phyloP scores from a whole-genome alignment of 2,329 filamentous ascomycete genomes.

The Atkinsonella hypoxylon region DNA sequence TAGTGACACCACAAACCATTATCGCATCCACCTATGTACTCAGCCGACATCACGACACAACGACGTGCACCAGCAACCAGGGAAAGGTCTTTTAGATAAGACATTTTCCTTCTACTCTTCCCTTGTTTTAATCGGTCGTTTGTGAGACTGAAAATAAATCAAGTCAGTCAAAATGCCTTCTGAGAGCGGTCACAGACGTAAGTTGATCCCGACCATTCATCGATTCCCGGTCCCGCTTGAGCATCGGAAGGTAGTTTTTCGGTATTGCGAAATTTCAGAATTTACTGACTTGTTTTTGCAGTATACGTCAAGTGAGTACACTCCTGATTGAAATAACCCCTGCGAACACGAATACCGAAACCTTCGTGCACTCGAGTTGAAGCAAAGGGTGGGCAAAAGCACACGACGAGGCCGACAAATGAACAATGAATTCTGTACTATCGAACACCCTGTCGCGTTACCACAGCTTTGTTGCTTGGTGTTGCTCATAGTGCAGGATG shows the following conservation, averaged over 20 bases:
- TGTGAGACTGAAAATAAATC: conserved; percentile 32
- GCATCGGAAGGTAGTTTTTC: conserved; percentile 3
- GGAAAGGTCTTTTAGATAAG: conserved; percentile 35
- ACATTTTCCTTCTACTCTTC: conserved; percentile 27
- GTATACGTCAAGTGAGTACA: conserved; percentile 81
- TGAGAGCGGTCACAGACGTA: conserved; percentile 79
- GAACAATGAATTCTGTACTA: neutral
- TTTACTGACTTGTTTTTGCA: conserved; percentile 20
- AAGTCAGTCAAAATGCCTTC: conserved; percentile 68
- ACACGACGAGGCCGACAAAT: neutral
- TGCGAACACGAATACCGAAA: neutral
- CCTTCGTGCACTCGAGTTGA: neutral
- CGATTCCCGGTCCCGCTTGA: neutral
- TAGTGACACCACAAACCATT: conserved; percentile 23
- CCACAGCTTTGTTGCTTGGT: neutral
- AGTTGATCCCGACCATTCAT: conserved; percentile 31
- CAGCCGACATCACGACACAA: conserved; percentile 28
- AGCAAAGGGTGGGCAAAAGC: neutral
- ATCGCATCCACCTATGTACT: conserved; percentile 21
- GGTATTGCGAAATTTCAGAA: no score
- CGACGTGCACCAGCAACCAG: conserved; percentile 29
- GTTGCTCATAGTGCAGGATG: neutral
- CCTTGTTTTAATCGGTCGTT: conserved; percentile 31
- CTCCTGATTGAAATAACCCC: neutral
- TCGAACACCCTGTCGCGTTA: neutral